These are phyloP conservation scores for Trichoderma simmonsii DNA, from an alignment of 2,329 filamentous ascomycete genomes.

Conservation along the genomic window DNA sequence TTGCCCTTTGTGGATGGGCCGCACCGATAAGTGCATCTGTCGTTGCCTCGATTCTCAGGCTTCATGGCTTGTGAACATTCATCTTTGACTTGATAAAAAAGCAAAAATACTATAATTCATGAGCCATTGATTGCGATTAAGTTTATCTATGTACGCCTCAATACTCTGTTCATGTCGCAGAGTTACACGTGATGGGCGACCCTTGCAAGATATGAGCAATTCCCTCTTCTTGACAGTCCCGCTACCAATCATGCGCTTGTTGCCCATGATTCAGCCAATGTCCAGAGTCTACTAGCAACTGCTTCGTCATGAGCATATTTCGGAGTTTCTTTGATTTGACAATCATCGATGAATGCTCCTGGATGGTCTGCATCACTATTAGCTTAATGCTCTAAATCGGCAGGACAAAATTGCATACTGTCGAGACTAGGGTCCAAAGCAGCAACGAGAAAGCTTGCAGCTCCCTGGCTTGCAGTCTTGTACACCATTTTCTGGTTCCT, in stretches of 20 bases:
- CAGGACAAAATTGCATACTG: background rate
- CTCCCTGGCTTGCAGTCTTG: slow-evolving; percentile 11
- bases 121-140: background rate
- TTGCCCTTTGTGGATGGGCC: background rate
- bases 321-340: background rate
- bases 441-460: slow-evolving; percentile 14
- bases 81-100: background rate
- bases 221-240: background rate
- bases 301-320: background rate
- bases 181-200: background rate
- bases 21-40: background rate
- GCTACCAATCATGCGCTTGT: background rate
- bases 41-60: background rate
- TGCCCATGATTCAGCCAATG: slow-evolving; percentile 4
- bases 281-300: background rate
- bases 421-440: slow-evolving; percentile 8
- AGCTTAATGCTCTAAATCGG: background rate
- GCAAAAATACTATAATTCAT: background rate
- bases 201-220: background rate
- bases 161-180: background rate
- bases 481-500: slow-evolving; percentile 11
- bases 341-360: slow-evolving; percentile 2
- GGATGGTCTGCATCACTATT: background rate
- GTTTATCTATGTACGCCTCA: background rate
- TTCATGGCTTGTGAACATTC: background rate